Percentiles rank a stretch among this genome's conserved stretches.
Conservation (phyloP, 1,139 yeast species). For the Taphrina flavorubra region DNA sequence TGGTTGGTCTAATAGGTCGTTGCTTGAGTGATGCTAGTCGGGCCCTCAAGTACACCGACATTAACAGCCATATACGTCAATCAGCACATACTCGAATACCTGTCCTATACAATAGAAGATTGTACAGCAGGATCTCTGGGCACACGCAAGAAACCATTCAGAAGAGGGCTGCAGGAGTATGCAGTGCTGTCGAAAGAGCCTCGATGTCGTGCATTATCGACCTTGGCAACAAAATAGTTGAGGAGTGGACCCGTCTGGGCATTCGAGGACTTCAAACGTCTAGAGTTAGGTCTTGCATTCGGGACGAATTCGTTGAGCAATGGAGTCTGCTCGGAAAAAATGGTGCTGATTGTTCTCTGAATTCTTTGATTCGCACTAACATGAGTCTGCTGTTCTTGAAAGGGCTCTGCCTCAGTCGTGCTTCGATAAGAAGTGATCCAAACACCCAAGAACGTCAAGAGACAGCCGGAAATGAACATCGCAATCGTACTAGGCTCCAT, state of each 20-base stretch:
- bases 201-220: slow-evolving; percentile 22
- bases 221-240: slow-evolving; percentile 29
- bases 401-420: neutral
- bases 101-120: neutral
- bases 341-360: slow-evolving; percentile 24
- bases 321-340: slow-evolving; percentile 23
- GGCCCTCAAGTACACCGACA: too few species aligned
- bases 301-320: slow-evolving; percentile 19
- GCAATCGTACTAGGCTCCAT: slow-evolving; percentile 47
- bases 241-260: slow-evolving; percentile 36
- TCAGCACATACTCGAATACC: too few species aligned
- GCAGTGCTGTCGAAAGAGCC: slow-evolving; percentile 12
- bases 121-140: neutral
- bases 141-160: slow-evolving; percentile 1
- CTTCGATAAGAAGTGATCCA: slow-evolving; percentile 51
- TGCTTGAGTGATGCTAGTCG: neutral
- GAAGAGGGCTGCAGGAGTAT: slow-evolving; percentile 11
- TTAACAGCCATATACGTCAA: too few species aligned
- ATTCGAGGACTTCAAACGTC: slow-evolving; percentile 27
- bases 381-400: neutral
- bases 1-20: neutral
- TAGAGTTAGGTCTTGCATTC: neutral
- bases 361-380: slow-evolving; percentile 4
- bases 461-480: slow-evolving; percentile 52
- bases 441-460: slow-evolving; percentile 55